Evolutionary conservation across 2,329 filamentous ascomycete genomes (phyloP), one percentile per base, ranked within the genome.

Genomic region (Penicillium sp.): DNA sequence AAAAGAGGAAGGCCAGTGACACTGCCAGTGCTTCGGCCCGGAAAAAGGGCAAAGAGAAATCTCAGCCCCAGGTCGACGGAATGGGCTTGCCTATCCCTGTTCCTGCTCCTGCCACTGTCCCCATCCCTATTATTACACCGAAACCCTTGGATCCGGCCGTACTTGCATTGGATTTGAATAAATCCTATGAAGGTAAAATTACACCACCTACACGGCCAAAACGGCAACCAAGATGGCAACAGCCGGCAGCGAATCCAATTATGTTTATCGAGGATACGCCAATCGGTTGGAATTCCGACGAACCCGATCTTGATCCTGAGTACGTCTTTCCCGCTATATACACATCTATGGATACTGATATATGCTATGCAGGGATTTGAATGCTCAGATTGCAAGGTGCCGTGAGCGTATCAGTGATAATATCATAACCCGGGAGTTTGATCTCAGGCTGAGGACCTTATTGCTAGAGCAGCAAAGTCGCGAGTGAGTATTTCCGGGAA

Each of bases 311-410:
- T 35, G 27, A 58, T 44, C 19, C 43, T 6, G 17, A 38, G 50
- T 54, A 38, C 7, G 55, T 53, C 4, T 10, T 41, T 15, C 6
- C 6, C 21, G n/a, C 15, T n/a, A 23, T 25, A 55, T 25, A 17
- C 2, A 2, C 31, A 52, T 9, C 1, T 21, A 2, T 35, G 0
- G 15, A 27, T 29, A 21, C n/a, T 53, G 6, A 53, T 23, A 17
- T 17, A 13, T 27, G 2, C 13, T 12, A 12, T 27, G 2, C 10
- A 57, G 50, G 3, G 55, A 58, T 13, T 15, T 54, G 4, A 4
- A 45, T 12, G 35, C 50, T 36, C 55, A 49, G n/a, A 54, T 54
- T 27, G 6, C 17, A 36, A 48, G 55, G 27, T 58, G 55, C 4
- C 29, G 3, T 6, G 50, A 58, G 33, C 31, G 55, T 15, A 49